Base-by-base conservation (phyloP, 2,329 filamentous ascomycete species). In the Lecanicillium sp. region DNA sequence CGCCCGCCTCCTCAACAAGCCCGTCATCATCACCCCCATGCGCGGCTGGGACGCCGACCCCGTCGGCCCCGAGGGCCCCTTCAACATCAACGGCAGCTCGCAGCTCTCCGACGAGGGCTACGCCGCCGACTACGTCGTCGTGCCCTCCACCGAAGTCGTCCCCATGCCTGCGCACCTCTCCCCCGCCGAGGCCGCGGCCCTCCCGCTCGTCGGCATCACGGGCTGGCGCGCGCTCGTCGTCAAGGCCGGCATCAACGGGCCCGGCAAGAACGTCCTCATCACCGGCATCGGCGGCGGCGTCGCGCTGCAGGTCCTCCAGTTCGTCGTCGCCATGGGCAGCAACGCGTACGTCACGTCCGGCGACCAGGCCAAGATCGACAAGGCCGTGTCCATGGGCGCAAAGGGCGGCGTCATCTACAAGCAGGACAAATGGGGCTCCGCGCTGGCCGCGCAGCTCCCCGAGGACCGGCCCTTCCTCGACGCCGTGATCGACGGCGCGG, bases 231-330 rank as follows among this genome's bases (percentile, higher is more conserved):
- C 90, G 0, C 70, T 94, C 36, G 79, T 93, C 44, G 85, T 79
- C 6, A 97, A 97, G 73, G 82, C 77, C 41, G 78, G 75, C 5
- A 81, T 83, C 55, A 77, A 78, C 6, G 68, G 71, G 49, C 66
- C 68, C 1, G 87, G 87, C 2, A 70, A 78, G 52, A 95, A 94
- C 60, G 74, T 97, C 4, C 71, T 97, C 26, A 69, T 97, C 35
- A 96, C 91, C 4, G 91, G 91, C 0, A 94, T 97, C 64, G 91
- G 91, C 1, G 91, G 91, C 29, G 91, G 91, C 36, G 91, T 96
- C 1, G 91, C 91, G 27, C 70, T 96, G 48, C 84, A 87, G 71
- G 85, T 79, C 5, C 70, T 96, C 56, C 76, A 88, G 63, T 95
- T 95, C 67, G 90, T 81, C 10, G 81, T 84, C 11, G 88, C 80